Evolutionary conservation across 192 early-diverging fungal species (phyloP), one percentile per base, ranked within the genome.

Genomic region (Lobosporangium transversale): DNA sequence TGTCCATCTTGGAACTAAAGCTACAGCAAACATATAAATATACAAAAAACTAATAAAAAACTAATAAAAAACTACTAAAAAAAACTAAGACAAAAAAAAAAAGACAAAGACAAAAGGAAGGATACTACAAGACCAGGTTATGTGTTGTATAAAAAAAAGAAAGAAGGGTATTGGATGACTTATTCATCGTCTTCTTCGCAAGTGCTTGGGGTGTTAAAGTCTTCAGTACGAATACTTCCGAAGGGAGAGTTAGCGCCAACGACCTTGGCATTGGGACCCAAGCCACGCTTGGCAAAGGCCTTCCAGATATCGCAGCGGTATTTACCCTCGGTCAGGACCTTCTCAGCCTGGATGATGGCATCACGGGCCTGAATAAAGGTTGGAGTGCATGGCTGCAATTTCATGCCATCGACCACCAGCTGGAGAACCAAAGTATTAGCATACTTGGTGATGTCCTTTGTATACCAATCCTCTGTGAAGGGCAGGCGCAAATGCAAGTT

Each of bases 271-370:
- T 87, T 84, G 12, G 83, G 71, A 12, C 97, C 97, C 32, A 98
- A 76, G 23, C 97, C 97, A 56, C 97, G 89, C 80, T 93, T 95
- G 29, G 97, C 89, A 87, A 98, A 94, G 27, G 81, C 93, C 47
- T 51, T 81, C 87, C 91, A 93, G 49, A 94, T 84, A 54, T 85
- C 70, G 80, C 93, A 94, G 50, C 80, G 65, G 79, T 91, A 89
- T 20, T 87, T 79, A 60, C 90, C 91, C 21, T 82, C 80, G n/a
- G 90, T 92, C 47, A 90, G 71, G 52, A 83, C 56, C 45, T 83
- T 62, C 55, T 92, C 89, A 12, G 92, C 92, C 44, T 85, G 79
- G 27, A 94, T 56, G 35, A 93, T 93, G 29, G 92, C 89, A 58
- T 92, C 85, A 70, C 93, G 88, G 6, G 93, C 88, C 53, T 87